Conservation (phyloP, 495 filamentous ascomycete species). For the Penicillium verhagenii region DNA sequence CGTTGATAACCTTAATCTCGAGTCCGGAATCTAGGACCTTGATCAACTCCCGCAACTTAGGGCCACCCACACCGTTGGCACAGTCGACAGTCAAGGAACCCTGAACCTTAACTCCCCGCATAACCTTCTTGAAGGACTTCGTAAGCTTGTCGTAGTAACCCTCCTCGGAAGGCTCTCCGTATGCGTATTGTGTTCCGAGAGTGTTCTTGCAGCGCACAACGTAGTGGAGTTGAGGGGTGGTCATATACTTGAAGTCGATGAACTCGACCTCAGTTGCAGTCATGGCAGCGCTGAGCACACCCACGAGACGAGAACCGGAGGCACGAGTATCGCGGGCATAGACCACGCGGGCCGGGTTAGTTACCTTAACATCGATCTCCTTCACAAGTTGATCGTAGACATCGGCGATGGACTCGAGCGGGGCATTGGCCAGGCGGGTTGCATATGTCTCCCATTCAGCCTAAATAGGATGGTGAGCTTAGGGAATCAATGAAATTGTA, state of each 20-base stretch:
- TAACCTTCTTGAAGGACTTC: slow-evolving; percentile 74
- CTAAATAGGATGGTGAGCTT: slow-evolving; percentile 31
- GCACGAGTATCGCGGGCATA: slow-evolving; percentile 92
- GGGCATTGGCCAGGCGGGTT: slow-evolving; percentile 82
- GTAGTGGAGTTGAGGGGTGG: slow-evolving; percentile 96
- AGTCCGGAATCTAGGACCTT: slow-evolving; percentile 75
- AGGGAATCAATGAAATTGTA: background rate
- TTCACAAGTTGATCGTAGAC: slow-evolving; percentile 71
- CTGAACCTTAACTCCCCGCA: slow-evolving; percentile 67
- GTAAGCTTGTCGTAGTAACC: slow-evolving; percentile 95
- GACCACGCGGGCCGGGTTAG: slow-evolving; percentile 72
- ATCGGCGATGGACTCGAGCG: slow-evolving; percentile 68
- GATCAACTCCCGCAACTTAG: slow-evolving; percentile 82
- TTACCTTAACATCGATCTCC: slow-evolving; percentile 71
- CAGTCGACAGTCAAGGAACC: slow-evolving; percentile 86
- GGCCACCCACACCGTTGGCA: slow-evolving; percentile 94
- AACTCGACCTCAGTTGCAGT: slow-evolving; percentile 69
- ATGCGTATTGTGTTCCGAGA: slow-evolving; percentile 72
- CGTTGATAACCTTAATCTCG: slow-evolving; percentile 85
- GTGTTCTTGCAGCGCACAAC: slow-evolving; percentile 94
- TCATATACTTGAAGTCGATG: slow-evolving; percentile 81
- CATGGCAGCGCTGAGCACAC: slow-evolving; percentile 73
- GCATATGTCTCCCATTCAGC: slow-evolving; percentile 85
- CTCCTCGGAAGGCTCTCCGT: slow-evolving; percentile 82
- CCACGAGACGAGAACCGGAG: slow-evolving; percentile 79